Percentiles rank a stretch among this genome's conserved stretches.
Conservation (phyloP, 2,329 filamentous ascomycete genomes). For the Zymoseptoria ardabiliae region DNA sequence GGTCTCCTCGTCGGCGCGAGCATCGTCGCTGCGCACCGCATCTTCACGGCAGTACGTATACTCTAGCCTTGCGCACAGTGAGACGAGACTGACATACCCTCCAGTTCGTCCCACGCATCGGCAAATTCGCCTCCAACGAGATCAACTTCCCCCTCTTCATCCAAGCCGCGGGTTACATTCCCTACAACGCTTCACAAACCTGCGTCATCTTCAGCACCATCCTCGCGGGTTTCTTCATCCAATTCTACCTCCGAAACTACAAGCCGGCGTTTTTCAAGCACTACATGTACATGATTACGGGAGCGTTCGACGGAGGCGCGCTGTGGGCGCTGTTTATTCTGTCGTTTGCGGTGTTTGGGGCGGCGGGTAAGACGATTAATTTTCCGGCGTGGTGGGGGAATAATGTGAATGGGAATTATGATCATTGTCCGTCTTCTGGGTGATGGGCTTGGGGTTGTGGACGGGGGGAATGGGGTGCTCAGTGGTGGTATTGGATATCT, state of each 20-base stretch:
- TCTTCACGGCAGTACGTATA: constrained; percentile 33
- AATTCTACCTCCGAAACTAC: constrained; percentile 49
- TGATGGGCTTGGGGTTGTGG: not conserved
- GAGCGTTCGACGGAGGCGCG: constrained; percentile 47
- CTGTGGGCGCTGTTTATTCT: constrained; percentile 46
- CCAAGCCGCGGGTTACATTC: constrained; percentile 48
- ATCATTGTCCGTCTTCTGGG: constrained; percentile 37
- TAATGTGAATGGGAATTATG: constrained; percentile 42
- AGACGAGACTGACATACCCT: not conserved
- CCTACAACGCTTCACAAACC: constrained; percentile 50
- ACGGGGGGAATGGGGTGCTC: too few relatives aligned
- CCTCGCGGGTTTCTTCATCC: constrained; percentile 41
- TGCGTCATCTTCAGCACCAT: constrained; percentile 45
- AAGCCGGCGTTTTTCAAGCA: constrained; percentile 46
- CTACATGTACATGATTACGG: constrained; percentile 48
- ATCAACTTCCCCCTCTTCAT: constrained; percentile 50
- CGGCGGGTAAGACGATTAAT: constrained; percentile 26
- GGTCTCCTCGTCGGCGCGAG: constrained; percentile 44
- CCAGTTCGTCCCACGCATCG: constrained; percentile 44
- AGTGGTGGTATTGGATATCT: too few relatives aligned
- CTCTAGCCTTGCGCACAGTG: not conserved
- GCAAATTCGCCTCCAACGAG: constrained; percentile 25
- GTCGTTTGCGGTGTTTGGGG: constrained; percentile 50
- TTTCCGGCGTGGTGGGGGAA: constrained; percentile 53
- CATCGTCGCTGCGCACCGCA: constrained; percentile 37